A percentile compares a stretch with the other conserved stretches of the same genome.
These are phyloP conservation scores for Colletotrichum noveboracense DNA, from an alignment of 2,329 filamentous ascomycete species.

Conservation along the genomic window DNA sequence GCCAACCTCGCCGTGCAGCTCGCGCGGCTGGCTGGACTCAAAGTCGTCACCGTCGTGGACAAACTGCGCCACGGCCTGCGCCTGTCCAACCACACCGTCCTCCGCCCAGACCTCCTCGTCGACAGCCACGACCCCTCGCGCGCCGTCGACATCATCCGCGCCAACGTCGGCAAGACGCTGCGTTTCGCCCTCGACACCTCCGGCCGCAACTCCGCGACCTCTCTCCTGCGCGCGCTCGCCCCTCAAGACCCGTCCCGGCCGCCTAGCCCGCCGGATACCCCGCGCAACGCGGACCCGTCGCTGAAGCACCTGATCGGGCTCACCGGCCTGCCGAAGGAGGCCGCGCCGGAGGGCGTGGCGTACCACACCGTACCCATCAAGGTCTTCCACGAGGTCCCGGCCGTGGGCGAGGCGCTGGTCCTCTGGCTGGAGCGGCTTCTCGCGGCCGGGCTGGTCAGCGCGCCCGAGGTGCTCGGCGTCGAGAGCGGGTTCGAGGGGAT, in stretches of 20 bases:
- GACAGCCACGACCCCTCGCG: conserved; percentile 70
- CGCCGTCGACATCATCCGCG: conserved; percentile 68
- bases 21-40: conserved; percentile 68
- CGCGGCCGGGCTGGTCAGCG: conserved; percentile 52
- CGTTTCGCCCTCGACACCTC: conserved; percentile 74
- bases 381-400: conserved; percentile 71
- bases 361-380: conserved; percentile 78
- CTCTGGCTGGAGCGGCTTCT: conserved; percentile 73
- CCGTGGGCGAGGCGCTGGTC: conserved; percentile 66
- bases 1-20: conserved; percentile 72
- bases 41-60: conserved; percentile 71
- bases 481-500: conserved; percentile 68
- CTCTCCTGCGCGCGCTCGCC: conserved; percentile 59
- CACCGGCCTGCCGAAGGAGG: conserved; percentile 68
- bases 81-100: conserved; percentile 49
- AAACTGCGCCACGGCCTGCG: conserved; percentile 68
- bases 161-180: conserved; percentile 60
- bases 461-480: conserved; percentile 70
- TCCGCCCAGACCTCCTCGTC: conserved; percentile 66
- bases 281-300: conserved; percentile 30
- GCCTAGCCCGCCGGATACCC: conserved; percentile 42
- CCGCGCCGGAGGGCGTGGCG: conserved; percentile 45
- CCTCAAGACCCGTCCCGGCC: conserved; percentile 30
- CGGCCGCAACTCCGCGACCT: conserved; percentile 66
- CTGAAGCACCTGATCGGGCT: conserved; percentile 69